These are phyloP conservation scores for Ciborinia camelliae DNA, from an alignment of 2,329 filamentous ascomycete species.

Conservation along the genomic window DNA sequence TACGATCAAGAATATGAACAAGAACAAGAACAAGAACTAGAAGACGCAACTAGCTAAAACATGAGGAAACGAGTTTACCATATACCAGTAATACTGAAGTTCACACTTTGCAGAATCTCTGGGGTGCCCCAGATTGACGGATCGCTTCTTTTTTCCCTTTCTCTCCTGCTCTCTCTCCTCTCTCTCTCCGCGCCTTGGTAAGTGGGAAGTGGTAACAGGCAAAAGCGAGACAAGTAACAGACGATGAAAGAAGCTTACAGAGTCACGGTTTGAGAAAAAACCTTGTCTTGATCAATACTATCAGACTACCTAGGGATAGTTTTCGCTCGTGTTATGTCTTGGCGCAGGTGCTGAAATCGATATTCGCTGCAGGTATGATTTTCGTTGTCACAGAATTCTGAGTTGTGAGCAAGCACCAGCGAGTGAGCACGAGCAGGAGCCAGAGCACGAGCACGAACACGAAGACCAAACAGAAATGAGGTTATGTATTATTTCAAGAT, in stretches of 20 bases:
- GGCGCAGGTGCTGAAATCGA: slow-evolving; percentile 6
- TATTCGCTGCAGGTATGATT: slow-evolving; percentile 10
- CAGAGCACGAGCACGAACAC: too few relatives aligned
- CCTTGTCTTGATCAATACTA: neutral
- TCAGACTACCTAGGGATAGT: too few relatives aligned
- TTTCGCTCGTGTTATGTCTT: slow-evolving; percentile 7
- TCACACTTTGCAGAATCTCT: slow-evolving; percentile 4
- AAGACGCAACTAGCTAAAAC: neutral
- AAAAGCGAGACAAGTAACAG: neutral
- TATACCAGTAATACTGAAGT: neutral
- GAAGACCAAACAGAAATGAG: too few relatives aligned
- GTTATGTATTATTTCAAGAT: too few relatives aligned
- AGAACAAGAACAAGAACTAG: slow-evolving; percentile 7
- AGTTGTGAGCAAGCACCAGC: neutral
- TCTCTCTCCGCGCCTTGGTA: neutral
- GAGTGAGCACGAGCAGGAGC: too few relatives aligned
- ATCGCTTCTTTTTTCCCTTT: neutral
- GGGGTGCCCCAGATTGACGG: neutral
- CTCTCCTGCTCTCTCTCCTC: neutral
- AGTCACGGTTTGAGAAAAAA: neutral
- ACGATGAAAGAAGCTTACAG: slow-evolving; percentile 4
- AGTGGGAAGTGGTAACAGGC: neutral
- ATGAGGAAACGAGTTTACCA: neutral
- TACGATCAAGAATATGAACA: slow-evolving; percentile 12
- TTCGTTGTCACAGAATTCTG: slow-evolving; percentile 2